These are phyloP conservation scores for Crucibulum cyathiforme DNA, from an alignment of 1,284 basidiomycete genomes.

Conservation along the genomic window DNA sequence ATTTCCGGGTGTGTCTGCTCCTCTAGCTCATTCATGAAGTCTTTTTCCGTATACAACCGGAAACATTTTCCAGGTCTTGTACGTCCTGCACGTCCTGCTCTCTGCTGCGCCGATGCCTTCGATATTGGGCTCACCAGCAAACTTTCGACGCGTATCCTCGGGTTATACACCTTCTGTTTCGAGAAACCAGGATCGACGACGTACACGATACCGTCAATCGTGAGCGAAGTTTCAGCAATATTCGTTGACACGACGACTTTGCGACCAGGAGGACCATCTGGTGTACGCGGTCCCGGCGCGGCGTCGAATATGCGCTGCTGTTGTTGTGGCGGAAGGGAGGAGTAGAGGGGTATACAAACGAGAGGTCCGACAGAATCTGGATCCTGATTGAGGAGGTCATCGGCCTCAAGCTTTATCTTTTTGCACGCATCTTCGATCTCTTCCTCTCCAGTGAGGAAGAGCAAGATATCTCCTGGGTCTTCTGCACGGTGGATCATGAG, in stretches of 20 bases:
- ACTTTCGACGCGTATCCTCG: slow-evolving; percentile 94
- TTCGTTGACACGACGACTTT: slow-evolving; percentile 98
- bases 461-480: slow-evolving; percentile 89
- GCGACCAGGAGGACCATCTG: slow-evolving; percentile 83
- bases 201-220: slow-evolving; percentile 99
- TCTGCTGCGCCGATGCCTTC: slow-evolving; percentile 95
- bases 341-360: slow-evolving; percentile 91
- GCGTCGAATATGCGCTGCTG: slow-evolving; percentile 96
- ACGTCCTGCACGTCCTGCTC: slow-evolving; percentile 95
- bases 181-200: slow-evolving; percentile 98
- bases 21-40: slow-evolving; percentile 94
- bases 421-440: slow-evolving; percentile 98
- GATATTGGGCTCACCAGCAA: slow-evolving; percentile 95
- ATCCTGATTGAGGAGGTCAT: slow-evolving; percentile 75
- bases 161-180: slow-evolving; percentile 98
- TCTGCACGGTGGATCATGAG: slow-evolving; percentile 98
- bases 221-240: slow-evolving; percentile 97
- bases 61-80: slow-evolving; percentile 98
- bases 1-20: slow-evolving; percentile 99
- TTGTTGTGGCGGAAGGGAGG: slow-evolving; percentile 90
- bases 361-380: slow-evolving; percentile 86
- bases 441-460: slow-evolving; percentile 98
- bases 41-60: slow-evolving; percentile 95
- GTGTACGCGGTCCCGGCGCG: slow-evolving; percentile 68
- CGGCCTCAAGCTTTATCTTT: slow-evolving; percentile 91